Percentiles rank a stretch among this genome's conserved stretches.
These are phyloP conservation scores for Calonectria naviculata DNA, from an alignment of 2,329 filamentous ascomycete genomes.

Conservation along the genomic window DNA sequence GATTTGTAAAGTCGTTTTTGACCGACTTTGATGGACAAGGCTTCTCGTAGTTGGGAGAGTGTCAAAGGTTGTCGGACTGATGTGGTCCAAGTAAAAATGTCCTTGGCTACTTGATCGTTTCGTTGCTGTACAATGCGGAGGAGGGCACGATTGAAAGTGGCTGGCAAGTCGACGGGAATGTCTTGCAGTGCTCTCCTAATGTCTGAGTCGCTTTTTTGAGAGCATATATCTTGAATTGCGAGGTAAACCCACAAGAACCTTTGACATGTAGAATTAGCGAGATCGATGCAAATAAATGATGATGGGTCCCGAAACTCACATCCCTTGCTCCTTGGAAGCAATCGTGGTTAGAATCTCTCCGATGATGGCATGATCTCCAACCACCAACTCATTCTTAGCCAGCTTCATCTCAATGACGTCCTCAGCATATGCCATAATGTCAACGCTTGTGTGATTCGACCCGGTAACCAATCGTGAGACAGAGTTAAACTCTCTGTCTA, in stretches of 20 bases:
- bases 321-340: constrained; percentile 21
- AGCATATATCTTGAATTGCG: constrained; percentile 24
- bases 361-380: background rate
- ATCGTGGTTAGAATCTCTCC: constrained; percentile 3
- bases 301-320: constrained; percentile 2
- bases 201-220: constrained; percentile 4
- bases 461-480: background rate
- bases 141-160: constrained; percentile 22
- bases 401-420: constrained; percentile 11
- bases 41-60: constrained; percentile 16
- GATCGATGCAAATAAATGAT: background rate
- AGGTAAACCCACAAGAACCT: constrained; percentile 32
- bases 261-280: background rate
- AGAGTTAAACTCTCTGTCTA: background rate
- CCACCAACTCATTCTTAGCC: background rate
- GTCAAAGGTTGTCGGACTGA: constrained; percentile 4
- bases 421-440: constrained; percentile 12
- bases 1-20: background rate
- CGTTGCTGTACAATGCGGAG: background rate
- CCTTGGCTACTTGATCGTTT: background rate
- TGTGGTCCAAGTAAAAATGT: constrained; percentile 6
- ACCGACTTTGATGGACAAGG: constrained; percentile 11
- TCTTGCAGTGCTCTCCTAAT: constrained; percentile 17
- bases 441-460: background rate
- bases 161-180: constrained; percentile 15